These are phyloP conservation scores for Boletus reticulatus DNA, from an alignment of 768 basidiomycete species.

Conservation along the genomic window DNA sequence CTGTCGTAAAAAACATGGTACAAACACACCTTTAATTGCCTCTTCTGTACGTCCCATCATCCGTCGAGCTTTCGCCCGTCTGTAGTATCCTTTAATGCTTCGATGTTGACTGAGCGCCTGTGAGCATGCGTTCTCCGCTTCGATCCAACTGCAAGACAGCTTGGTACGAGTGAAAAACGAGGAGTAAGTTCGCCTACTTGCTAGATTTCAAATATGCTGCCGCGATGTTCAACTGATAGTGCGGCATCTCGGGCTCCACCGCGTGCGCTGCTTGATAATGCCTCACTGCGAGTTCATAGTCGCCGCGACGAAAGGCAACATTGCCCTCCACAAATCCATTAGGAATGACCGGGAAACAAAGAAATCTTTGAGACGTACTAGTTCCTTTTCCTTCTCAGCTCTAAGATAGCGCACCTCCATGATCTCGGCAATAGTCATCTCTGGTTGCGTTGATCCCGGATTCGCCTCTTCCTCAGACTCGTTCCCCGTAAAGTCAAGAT, in stretches of 20 bases:
- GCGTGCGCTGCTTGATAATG: constrained; percentile 59
- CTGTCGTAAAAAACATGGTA: no score
- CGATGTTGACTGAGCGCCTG: constrained; percentile 61
- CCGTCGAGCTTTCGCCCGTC: constrained; percentile 63
- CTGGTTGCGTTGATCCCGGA: constrained; percentile 25
- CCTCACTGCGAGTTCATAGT: constrained; percentile 52
- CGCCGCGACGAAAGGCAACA: constrained; percentile 60
- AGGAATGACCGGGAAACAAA: neutral
- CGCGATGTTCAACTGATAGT: constrained; percentile 75
- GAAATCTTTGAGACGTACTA: constrained; percentile 36
- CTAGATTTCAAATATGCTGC: constrained; percentile 69
- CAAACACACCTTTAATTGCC: constrained; percentile 53
- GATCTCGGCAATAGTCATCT: constrained; percentile 68
- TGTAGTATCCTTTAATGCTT: constrained; percentile 68
- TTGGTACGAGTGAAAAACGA: constrained; percentile 14
- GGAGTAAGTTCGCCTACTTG: constrained; percentile 46
- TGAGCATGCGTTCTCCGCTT: constrained; percentile 70
- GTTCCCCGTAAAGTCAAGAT: constrained; percentile 59
- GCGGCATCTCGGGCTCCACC: constrained; percentile 70
- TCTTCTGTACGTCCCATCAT: constrained; percentile 57
- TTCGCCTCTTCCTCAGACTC: constrained; percentile 53
- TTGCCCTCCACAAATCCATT: constrained; percentile 53
- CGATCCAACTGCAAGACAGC: constrained; percentile 54
- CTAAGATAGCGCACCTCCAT: constrained; percentile 73
- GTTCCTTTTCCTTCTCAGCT: constrained; percentile 71